These are phyloP conservation scores for Dendrobium catenatum DNA, from an alignment of 106 monocot genomes.

Conservation along the genomic window DNA sequence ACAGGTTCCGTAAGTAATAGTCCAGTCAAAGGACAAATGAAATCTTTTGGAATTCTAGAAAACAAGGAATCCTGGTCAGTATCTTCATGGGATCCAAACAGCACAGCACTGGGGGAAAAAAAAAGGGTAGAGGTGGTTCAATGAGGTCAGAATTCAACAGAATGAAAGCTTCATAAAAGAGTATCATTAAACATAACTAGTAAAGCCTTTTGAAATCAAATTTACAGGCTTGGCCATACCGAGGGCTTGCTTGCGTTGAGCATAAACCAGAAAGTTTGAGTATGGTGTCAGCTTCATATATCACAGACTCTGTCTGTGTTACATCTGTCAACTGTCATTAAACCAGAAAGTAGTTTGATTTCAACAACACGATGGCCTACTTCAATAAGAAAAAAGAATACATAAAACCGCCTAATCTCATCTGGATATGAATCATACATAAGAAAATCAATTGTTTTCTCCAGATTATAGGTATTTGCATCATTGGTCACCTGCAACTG, in stretches of 20 bases:
- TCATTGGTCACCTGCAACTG: not conserved
- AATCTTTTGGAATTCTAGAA: constrained; percentile 18
- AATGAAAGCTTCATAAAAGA: not conserved
- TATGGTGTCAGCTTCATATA: not conserved
- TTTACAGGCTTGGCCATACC: not conserved
- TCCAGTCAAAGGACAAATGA: constrained; percentile 26
- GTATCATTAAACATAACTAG: not conserved
- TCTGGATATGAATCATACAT: not conserved
- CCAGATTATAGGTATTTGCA: not conserved
- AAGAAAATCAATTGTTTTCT: not conserved
- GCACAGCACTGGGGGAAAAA: constrained; percentile 20
- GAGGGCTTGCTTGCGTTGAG: not conserved
- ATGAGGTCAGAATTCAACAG: too few relatives aligned
- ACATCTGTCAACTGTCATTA: not conserved
- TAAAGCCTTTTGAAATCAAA: not conserved
- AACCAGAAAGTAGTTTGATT: not conserved
- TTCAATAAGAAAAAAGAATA: not conserved
- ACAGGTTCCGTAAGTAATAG: constrained; percentile 26
- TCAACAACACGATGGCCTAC: not conserved
- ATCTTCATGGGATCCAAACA: constrained; percentile 10
- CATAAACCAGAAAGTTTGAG: not conserved
- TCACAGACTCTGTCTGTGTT: not conserved
- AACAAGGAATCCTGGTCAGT: constrained; percentile 1
- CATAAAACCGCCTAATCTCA: not conserved
- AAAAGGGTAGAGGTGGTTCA: not conserved